Evolutionary conservation across 139 green algal species (phyloP).

Genomic region (Chlorella ohadii): DNA sequence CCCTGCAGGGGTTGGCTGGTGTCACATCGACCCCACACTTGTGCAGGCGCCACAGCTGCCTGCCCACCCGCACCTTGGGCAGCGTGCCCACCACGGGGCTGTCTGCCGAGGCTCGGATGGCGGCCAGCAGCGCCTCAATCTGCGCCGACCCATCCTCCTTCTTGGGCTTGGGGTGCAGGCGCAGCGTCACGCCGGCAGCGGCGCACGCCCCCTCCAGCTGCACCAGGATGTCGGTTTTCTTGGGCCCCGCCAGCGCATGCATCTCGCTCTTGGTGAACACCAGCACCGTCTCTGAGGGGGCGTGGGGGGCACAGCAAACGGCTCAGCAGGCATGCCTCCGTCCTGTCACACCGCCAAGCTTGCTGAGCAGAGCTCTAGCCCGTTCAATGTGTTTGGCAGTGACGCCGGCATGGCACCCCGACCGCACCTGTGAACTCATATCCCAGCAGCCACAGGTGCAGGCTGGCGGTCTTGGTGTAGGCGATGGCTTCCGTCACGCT

Average conservation of each 20-base stretch:
- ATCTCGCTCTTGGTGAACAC: conserved; percentile 79
- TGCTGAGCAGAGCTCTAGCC: too few relatives aligned
- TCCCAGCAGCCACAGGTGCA: conserved; percentile 96
- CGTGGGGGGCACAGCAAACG: not conserved
- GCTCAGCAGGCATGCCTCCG: not conserved
- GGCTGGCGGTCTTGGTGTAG: conserved; percentile 90
- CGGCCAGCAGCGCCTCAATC: conserved; percentile 64
- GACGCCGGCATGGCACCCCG: too few relatives aligned
- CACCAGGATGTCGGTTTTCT: conserved; percentile 88
- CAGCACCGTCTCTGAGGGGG: conserved; percentile 87
- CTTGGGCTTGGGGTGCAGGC: conserved; percentile 81
- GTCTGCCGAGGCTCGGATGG: conserved; percentile 42
- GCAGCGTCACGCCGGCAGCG: conserved; percentile 57
- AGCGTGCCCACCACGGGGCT: conserved; percentile 64
- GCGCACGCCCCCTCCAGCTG: conserved; percentile 51
- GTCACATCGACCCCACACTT: too few relatives aligned
- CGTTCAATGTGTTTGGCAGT: too few relatives aligned
- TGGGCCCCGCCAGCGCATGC: conserved; percentile 85
- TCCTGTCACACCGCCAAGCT: too few relatives aligned
- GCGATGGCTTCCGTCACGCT: conserved; percentile 71
- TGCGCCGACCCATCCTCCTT: conserved; percentile 75
- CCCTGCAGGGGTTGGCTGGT: too few relatives aligned
- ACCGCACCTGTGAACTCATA: conserved; percentile 90
- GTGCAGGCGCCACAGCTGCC: too few relatives aligned
- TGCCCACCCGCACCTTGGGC: conserved; percentile 55